Percentiles rank a stretch among this genome's conserved stretches.
phyloP scores from a whole-genome alignment of 2,329 filamentous ascomycete species.

The Aureobasidium uvarum region DNA sequence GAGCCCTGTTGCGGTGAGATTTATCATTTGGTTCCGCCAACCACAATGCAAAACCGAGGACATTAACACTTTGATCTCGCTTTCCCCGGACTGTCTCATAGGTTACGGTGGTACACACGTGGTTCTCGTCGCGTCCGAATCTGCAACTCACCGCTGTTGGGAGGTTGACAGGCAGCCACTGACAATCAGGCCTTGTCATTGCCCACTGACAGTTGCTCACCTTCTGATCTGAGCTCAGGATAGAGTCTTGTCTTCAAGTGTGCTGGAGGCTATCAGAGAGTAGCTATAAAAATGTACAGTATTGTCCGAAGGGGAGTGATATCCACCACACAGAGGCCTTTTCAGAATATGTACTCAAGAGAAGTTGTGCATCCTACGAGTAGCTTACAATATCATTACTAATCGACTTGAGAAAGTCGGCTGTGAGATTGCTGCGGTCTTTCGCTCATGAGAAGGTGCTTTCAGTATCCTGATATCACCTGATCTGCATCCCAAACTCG shows the following conservation, averaged over 20 bases:
- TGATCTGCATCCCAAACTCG: neutral
- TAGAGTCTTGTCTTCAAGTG: neutral
- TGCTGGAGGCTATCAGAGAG: too few species aligned
- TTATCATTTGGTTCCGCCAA: conserved; percentile 14
- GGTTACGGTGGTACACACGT: conserved; percentile 4
- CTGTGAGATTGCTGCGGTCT: too few species aligned
- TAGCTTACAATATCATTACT: too few species aligned
- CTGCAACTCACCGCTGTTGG: conserved; percentile 3
- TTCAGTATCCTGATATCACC: conserved; percentile 1
- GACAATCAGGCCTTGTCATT: neutral
- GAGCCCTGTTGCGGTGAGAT: neutral
- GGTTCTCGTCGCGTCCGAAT: neutral
- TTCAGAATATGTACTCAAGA: too few species aligned
- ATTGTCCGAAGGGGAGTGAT: too few species aligned
- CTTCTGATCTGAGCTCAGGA: neutral
- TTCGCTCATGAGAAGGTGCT: too few species aligned
- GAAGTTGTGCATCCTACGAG: too few species aligned
- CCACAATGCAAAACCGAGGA: neutral
- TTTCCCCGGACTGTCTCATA: neutral
- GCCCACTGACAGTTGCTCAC: neutral
- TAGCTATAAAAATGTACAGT: too few species aligned
- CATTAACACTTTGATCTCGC: neutral
- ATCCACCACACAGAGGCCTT: too few species aligned
- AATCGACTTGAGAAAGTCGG: too few species aligned
- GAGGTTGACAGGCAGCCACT: conserved; percentile 3